Percentiles rank a stretch among this genome's conserved stretches.
Evolutionary conservation across 2,329 filamentous ascomycete genomes (phyloP).

Genomic region (Cytospora leucostoma): DNA sequence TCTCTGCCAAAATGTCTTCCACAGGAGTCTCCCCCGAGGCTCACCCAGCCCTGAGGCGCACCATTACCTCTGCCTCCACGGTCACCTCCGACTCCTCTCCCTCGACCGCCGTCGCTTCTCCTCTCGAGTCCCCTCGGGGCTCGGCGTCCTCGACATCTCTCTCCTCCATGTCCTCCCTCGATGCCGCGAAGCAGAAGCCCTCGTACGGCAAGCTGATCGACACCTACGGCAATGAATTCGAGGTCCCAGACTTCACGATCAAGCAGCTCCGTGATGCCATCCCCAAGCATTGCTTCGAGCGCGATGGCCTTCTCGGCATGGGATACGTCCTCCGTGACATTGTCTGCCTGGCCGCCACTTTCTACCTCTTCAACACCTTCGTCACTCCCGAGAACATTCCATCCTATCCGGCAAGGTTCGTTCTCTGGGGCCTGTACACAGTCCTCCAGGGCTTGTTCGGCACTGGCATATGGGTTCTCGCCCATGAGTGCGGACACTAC

Average conservation of each 20-base stretch:
- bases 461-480: slow-evolving; percentile 93
- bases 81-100: slow-evolving; percentile 51
- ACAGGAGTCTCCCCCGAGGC: slow-evolving; percentile 42
- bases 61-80: slow-evolving; percentile 43
- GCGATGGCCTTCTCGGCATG: slow-evolving; percentile 74
- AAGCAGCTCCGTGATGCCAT: slow-evolving; percentile 97
- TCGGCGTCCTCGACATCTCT: slow-evolving; percentile 86
- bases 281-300: slow-evolving; percentile 94
- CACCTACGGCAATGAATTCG: slow-evolving; percentile 93
- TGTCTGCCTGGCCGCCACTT: slow-evolving; percentile 69
- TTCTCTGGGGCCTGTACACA: slow-evolving; percentile 66
- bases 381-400: slow-evolving; percentile 84
- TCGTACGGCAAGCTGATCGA: slow-evolving; percentile 73
- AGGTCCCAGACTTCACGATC: slow-evolving; percentile 93
- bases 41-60: slow-evolving; percentile 50
- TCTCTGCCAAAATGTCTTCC: slow-evolving; percentile 46
- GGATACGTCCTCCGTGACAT: slow-evolving; percentile 85
- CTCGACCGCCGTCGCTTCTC: slow-evolving; percentile 59
- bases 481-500: slow-evolving; percentile 97
- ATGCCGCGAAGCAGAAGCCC: slow-evolving; percentile 43
- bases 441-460: slow-evolving; percentile 88
- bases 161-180: slow-evolving; percentile 78
- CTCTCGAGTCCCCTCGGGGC: slow-evolving; percentile 58
- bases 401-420: slow-evolving; percentile 65
- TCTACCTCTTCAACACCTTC: slow-evolving; percentile 86